Evolutionary conservation across 2,329 filamentous ascomycete genomes (phyloP).

Genomic region (Colletotrichum melonis): DNA sequence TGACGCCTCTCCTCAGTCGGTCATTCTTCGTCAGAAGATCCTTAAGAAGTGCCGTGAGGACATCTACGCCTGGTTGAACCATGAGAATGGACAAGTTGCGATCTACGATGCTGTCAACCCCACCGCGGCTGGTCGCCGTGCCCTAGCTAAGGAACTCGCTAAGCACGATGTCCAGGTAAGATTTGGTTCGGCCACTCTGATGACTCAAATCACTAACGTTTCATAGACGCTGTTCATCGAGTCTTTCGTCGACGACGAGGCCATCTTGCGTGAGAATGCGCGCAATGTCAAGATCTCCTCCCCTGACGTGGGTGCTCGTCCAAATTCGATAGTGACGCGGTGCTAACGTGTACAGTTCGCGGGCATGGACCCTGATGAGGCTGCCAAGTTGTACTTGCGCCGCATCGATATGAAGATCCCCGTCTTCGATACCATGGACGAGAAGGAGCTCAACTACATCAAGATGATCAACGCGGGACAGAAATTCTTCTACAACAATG

Average conservation of each 20-base stretch:
- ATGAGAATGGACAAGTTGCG: conserved; percentile 97
- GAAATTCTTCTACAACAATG: conserved; percentile 94
- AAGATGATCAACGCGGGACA: conserved; percentile 99
- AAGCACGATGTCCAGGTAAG: conserved; percentile 92
- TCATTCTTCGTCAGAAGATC: conserved; percentile 96
- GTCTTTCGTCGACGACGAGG: conserved; percentile 92
- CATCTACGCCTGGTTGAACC: conserved; percentile 95
- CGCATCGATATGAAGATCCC: conserved; percentile 94
- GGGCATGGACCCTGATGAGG: conserved; percentile 91
- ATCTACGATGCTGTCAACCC: conserved; percentile 99
- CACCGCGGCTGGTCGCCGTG: conserved; percentile 81
- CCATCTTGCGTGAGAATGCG: conserved; percentile 95
- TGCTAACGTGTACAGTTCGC: conserved; percentile 71
- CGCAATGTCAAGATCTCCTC: conserved; percentile 98
- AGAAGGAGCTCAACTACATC: conserved; percentile 94
- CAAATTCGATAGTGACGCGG: neutral
- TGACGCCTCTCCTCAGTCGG: conserved; percentile 89
- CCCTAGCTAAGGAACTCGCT: conserved; percentile 94
- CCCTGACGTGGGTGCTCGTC: conserved; percentile 75
- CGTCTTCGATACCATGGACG: conserved; percentile 96
- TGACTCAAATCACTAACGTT: neutral
- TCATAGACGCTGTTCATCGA: conserved; percentile 94
- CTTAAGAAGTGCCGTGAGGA: conserved; percentile 97
- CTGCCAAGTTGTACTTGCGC: conserved; percentile 89
- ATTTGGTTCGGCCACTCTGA: neutral